phyloP scores from a whole-genome alignment of 2,329 filamentous ascomycete genomes.

The Ascocoryne sarcoides region DNA sequence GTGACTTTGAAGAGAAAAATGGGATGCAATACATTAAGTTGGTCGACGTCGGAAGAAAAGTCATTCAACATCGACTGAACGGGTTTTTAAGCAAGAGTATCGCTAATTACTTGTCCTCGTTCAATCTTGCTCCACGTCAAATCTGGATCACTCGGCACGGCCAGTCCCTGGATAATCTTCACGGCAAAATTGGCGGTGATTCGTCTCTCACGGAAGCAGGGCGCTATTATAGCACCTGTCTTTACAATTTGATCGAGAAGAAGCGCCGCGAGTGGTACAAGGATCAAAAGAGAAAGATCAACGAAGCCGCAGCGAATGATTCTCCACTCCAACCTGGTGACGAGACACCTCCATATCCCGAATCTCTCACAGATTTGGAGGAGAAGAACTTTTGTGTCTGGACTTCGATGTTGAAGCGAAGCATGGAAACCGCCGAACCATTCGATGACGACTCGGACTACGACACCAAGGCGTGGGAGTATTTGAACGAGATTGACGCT shows the following conservation, averaged over 20 bases:
- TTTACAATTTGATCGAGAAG: conserved; percentile 75
- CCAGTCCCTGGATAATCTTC: conserved; percentile 78
- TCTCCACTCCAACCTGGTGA: conserved; percentile 80
- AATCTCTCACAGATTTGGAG: conserved; percentile 59
- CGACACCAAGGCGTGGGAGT: conserved; percentile 94
- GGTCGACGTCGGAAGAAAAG: conserved; percentile 93
- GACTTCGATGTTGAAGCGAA: conserved; percentile 93
- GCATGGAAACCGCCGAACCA: conserved; percentile 76
- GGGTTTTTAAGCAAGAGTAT: conserved; percentile 90
- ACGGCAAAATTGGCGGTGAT: conserved; percentile 85
- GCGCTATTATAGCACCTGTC: conserved; percentile 64
- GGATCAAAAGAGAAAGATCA: conserved; percentile 63
- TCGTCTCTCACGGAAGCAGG: conserved; percentile 77
- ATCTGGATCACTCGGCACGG: conserved; percentile 98
- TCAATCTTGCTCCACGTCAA: conserved; percentile 89
- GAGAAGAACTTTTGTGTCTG: conserved; percentile 95
- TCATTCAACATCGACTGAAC: conserved; percentile 81
- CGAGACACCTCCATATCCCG: conserved; percentile 89
- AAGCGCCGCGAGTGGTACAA: conserved; percentile 77
- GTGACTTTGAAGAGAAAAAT: conserved; percentile 81
- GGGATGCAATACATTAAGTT: conserved; percentile 92
- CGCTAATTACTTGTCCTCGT: conserved; percentile 90
- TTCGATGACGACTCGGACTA: conserved; percentile 90
- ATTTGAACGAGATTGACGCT: conserved; percentile 93
- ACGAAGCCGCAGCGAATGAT: conserved; percentile 35